phyloP scores from a whole-genome alignment of 2,329 filamentous ascomycete genomes.

The Eutypa lata region DNA sequence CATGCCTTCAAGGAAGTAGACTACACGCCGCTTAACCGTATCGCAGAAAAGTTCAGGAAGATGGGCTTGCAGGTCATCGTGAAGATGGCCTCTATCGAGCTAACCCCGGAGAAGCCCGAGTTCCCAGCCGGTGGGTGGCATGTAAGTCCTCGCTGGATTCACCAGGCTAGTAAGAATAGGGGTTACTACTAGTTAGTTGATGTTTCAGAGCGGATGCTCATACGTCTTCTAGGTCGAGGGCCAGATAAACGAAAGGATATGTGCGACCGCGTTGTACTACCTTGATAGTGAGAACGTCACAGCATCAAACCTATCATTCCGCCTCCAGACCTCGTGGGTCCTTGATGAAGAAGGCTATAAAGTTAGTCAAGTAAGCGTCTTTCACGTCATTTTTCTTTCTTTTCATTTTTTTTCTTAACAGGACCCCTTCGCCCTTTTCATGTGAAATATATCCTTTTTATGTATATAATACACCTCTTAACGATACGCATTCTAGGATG shows the following conservation, averaged over 20 bases:
- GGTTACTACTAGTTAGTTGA: neutral
- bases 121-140: slow-evolving; percentile 49
- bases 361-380: neutral
- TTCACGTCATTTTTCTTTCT: too few species aligned
- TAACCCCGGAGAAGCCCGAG: slow-evolving; percentile 52
- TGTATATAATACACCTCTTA: too few species aligned
- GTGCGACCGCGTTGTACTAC: slow-evolving; percentile 17
- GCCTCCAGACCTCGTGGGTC: slow-evolving; percentile 30
- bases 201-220: neutral
- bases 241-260: slow-evolving; percentile 17
- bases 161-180: neutral
- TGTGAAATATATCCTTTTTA: too few species aligned
- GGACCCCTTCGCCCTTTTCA: too few species aligned
- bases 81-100: slow-evolving; percentile 57
- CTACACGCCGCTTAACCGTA: neutral
- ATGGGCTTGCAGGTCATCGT: slow-evolving; percentile 59
- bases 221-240: slow-evolving; percentile 9
- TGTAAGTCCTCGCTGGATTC: slow-evolving; percentile 20
- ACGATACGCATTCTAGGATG: too few species aligned
- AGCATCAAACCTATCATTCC: slow-evolving; percentile 51
- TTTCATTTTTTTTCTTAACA: too few species aligned
- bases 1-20: slow-evolving; percentile 4
- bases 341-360: neutral
- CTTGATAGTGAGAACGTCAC: slow-evolving; percentile 42
- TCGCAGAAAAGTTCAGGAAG: slow-evolving; percentile 25